Evolutionary conservation across 192 early-diverging fungal species (phyloP), one percentile per base, ranked within the genome.

Genomic region (Lobosporangium transversale): DNA sequence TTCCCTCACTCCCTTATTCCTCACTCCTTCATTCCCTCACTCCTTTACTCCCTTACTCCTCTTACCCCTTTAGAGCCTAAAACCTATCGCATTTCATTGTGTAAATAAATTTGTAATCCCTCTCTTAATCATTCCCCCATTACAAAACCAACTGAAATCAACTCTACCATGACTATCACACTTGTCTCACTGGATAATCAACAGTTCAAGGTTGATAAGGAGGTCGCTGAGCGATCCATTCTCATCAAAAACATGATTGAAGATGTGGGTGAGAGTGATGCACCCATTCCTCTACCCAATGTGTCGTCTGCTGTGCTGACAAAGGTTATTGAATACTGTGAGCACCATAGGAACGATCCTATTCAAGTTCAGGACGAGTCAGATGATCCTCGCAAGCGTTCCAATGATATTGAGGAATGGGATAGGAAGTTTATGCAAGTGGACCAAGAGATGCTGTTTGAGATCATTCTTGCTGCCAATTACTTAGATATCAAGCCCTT

Each of bases 401-500:
- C 84, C 10, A 86, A 88, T 50, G 87, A 89, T 48, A 92, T 92
- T 58, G 84, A 86, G 29, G 87, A 89, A 23, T 91, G 91, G 90
- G 90, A 94, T 55, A 86, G 83, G 65, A 84, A 88, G 65, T 92
- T 88, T 62, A 90, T 92, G 70, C 82, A 89, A 30, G 87, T 92
- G 15, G 88, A 91, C 76, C 84, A 89, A 68, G 90, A 91, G 50
- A 84, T 87, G 62, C 69, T 94, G 35, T 93, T 91, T 45, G 90
- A 91, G 70, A 85, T 92, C n/a, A 87, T 92, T 60, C 73, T 93
- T 31, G 90, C 92, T 36, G 88, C 92, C 37, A 92, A 93, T 78
- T 91, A 93, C 80, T 82, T 99, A 58, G 96, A 97, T 81, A 97
- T 97, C 74, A 96, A 95, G 83, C 91, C 93, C 18, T 86, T 97